phyloP scores from a whole-genome alignment of 352 stramenopile species.

The Phytophthora megakarya region DNA sequence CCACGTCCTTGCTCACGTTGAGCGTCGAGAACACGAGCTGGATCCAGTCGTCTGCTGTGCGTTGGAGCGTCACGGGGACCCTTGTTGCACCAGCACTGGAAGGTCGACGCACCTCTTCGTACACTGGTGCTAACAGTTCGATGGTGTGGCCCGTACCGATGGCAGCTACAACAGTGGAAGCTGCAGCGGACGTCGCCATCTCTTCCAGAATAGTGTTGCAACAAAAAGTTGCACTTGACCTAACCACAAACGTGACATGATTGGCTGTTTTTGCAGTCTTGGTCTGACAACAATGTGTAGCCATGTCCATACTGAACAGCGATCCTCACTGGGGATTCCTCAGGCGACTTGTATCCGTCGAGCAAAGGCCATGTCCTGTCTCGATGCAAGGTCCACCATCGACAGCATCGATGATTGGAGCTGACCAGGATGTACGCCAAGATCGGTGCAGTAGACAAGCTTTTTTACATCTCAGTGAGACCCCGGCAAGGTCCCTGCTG shows the following conservation, averaged over 20 bases:
- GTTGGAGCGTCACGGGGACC: conserved; percentile 35
- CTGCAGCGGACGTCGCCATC: conserved; percentile 17
- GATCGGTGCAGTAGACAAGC: background rate
- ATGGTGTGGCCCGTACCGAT: conserved; percentile 30
- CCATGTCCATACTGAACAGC: too few species aligned
- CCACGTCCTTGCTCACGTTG: conserved; percentile 44
- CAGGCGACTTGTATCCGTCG: too few species aligned
- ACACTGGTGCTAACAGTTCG: conserved; percentile 46
- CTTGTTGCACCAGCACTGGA: background rate
- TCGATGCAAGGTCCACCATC: background rate
- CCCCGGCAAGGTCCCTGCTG: too few species aligned
- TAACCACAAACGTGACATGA: background rate
- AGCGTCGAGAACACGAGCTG: conserved; percentile 39
- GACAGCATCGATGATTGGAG: background rate
- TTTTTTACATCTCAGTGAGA: background rate
- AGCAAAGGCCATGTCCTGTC: too few species aligned
- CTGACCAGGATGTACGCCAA: background rate
- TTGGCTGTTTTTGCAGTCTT: background rate
- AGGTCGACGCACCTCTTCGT: conserved; percentile 24
- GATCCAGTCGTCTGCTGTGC: conserved; percentile 36
- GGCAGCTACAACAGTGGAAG: background rate
- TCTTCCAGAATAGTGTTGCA: background rate
- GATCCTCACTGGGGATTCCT: too few species aligned
- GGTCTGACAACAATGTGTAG: too few species aligned
- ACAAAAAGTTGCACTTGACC: background rate